Percentiles rank a stretch among this genome's conserved stretches.
Conservation (phyloP, 108 stramenopile species). For the Stephanodiscus minutulus region DNA sequence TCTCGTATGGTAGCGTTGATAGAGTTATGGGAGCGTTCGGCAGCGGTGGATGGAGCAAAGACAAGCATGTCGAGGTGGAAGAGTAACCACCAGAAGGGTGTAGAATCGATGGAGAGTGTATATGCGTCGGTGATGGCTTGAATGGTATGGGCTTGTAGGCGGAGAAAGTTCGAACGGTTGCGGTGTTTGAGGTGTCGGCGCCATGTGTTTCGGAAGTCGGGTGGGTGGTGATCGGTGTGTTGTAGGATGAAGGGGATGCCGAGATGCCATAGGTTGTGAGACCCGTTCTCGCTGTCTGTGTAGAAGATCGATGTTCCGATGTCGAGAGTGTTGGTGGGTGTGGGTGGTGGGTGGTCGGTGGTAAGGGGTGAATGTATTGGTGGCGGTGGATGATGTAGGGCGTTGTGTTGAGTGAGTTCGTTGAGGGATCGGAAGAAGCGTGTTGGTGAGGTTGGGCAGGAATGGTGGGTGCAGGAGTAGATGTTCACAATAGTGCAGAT, state of each 20-base stretch:
- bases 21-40: not conserved
- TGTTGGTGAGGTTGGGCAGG: not conserved
- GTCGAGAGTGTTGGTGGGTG: not conserved
- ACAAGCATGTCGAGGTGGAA: slow-evolving; percentile 14
- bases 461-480: not conserved
- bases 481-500: not conserved
- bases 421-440: not conserved
- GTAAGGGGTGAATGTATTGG: not conserved
- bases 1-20: not conserved
- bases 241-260: not conserved
- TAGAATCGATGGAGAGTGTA: not conserved
- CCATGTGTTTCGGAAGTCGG: not conserved
- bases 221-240: not conserved
- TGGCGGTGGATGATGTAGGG: not conserved
- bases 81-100: slow-evolving; percentile 26
- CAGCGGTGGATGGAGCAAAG: not conserved
- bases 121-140: not conserved
- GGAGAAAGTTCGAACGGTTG: not conserved
- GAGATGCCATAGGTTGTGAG: not conserved
- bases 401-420: not conserved
- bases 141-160: not conserved
- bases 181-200: not conserved
- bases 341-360: not conserved
- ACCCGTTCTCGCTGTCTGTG: not conserved
- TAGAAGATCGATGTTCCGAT: not conserved